These are phyloP conservation scores for Pyrenochaeta sp. DNA, from an alignment of 2,329 filamentous ascomycete species.

Conservation along the genomic window DNA sequence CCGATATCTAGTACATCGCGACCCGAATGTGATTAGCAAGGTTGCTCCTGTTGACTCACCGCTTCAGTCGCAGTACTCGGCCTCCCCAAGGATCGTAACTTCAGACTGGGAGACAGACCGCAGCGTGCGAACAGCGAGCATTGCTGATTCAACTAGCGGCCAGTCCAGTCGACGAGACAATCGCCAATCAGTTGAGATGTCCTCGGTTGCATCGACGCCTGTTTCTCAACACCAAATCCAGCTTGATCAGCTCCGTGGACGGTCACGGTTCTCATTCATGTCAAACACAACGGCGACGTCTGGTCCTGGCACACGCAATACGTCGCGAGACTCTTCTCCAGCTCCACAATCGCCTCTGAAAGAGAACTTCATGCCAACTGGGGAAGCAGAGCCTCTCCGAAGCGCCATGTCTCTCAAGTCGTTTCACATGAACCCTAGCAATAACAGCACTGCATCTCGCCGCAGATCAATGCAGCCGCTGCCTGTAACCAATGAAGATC, in stretches of 20 bases:
- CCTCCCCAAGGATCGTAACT: constrained; percentile 39
- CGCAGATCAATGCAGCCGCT: constrained; percentile 51
- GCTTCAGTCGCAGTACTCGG: constrained; percentile 37
- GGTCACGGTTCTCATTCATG: constrained; percentile 48
- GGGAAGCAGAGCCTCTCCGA: constrained; percentile 40
- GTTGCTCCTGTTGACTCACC: constrained; percentile 48
- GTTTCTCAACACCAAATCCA: constrained; percentile 47
- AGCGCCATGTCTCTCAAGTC: constrained; percentile 48
- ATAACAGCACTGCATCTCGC: constrained; percentile 35
- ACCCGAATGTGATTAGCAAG: constrained; percentile 42
- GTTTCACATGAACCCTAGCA: constrained; percentile 49
- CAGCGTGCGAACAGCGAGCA: constrained; percentile 36
- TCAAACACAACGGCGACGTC: constrained; percentile 48
- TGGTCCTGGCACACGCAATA: constrained; percentile 41
- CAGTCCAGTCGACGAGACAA: constrained; percentile 37
- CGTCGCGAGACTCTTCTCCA: constrained; percentile 48
- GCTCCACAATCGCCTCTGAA: constrained; percentile 44
- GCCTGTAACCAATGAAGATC: constrained; percentile 47
- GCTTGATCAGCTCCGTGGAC: constrained; percentile 48
- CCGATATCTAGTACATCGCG: constrained; percentile 48
- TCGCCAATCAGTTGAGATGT: constrained; percentile 46
- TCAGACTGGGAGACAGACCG: constrained; percentile 44
- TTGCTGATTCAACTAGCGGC: constrained; percentile 41
- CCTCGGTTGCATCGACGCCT: constrained; percentile 46
- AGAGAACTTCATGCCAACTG: constrained; percentile 30